These are phyloP conservation scores for Sporisorium reilianum DNA, from an alignment of 1,284 basidiomycete species.

Conservation along the genomic window DNA sequence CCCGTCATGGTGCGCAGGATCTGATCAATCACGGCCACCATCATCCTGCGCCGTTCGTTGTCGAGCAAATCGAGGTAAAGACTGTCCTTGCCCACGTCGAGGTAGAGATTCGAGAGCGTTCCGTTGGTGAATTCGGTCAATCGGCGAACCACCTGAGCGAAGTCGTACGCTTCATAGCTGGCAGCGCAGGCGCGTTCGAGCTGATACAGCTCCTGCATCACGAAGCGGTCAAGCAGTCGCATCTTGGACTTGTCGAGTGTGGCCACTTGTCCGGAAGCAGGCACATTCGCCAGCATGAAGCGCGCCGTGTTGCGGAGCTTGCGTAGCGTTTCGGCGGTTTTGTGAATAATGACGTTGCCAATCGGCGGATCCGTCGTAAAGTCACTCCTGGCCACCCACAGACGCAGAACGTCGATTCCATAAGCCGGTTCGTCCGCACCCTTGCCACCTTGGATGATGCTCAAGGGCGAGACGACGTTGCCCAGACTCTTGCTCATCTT, in stretches of 20 bases:
- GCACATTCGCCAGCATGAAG: conserved; percentile 85
- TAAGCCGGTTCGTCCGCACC: conserved; percentile 78
- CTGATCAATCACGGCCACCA: conserved; percentile 80
- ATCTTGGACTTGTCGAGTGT: conserved; percentile 31
- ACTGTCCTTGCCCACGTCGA: conserved; percentile 90
- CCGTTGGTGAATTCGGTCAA: conserved; percentile 71
- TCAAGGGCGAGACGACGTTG: conserved; percentile 88
- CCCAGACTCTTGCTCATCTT: conserved; percentile 99
- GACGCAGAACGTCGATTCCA: conserved; percentile 86
- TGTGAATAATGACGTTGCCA: conserved; percentile 81
- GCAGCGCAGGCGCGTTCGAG: conserved; percentile 78
- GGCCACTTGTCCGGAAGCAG: conserved; percentile 12
- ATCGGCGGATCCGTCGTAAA: conserved; percentile 90
- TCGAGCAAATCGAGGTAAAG: conserved; percentile 80
- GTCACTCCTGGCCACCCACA: conserved; percentile 93
- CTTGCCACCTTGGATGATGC: conserved; percentile 80
- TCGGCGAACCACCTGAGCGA: conserved; percentile 76
- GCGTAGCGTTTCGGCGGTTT: conserved; percentile 82
- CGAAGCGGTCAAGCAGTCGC: conserved; percentile 73
- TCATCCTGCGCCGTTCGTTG: conserved; percentile 75
- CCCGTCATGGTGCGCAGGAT: conserved; percentile 79
- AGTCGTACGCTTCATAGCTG: conserved; percentile 82
- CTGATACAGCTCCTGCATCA: conserved; percentile 84
- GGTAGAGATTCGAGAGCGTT: conserved; percentile 78
- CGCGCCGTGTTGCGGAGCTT: conserved; percentile 89